phyloP scores from a whole-genome alignment of 176 grass and related monocot genomes.

The Juncus inflexus region DNA sequence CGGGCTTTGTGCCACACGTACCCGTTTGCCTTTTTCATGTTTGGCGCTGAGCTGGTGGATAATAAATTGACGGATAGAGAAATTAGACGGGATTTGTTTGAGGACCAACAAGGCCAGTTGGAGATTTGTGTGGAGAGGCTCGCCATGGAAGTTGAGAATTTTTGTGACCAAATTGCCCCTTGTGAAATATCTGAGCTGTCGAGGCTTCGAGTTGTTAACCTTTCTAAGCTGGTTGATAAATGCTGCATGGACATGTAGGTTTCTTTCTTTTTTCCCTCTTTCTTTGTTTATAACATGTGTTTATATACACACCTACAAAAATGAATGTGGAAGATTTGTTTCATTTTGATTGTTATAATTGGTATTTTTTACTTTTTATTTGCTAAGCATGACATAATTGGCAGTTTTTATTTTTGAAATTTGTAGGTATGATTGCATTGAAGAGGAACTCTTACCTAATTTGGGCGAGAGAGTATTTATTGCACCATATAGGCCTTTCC shows the following conservation, averaged over 20 bases:
- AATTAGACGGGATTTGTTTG: conserved; percentile 39
- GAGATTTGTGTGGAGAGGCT: conserved; percentile 42
- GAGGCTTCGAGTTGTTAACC: conserved; percentile 27
- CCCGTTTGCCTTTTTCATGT: conserved; percentile 56
- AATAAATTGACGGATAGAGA: conserved; percentile 7
- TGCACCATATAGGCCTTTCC: conserved; percentile 23
- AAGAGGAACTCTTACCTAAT: conserved; percentile 47
- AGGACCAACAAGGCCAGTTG: conserved; percentile 39
- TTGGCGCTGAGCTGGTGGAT: conserved; percentile 22
- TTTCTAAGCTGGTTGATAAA: conserved; percentile 31
- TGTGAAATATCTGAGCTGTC: background rate
- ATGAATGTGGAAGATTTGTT: background rate
- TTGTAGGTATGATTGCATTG: conserved; percentile 35
- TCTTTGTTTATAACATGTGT: background rate
- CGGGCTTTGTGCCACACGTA: conserved; percentile 35
- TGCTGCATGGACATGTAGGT: conserved; percentile 49
- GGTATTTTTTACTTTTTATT: background rate
- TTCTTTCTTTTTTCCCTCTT: background rate
- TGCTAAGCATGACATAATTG: conserved; percentile 1
- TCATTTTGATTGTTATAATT: background rate
- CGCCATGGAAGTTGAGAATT: conserved; percentile 14
- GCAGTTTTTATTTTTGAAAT: conserved; percentile 3
- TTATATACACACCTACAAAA: background rate
- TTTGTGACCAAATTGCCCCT: background rate
- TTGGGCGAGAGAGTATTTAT: conserved; percentile 30